These are phyloP conservation scores for Colletotrichum spinosum DNA, from an alignment of 2,329 filamentous ascomycete genomes.

Conservation along the genomic window DNA sequence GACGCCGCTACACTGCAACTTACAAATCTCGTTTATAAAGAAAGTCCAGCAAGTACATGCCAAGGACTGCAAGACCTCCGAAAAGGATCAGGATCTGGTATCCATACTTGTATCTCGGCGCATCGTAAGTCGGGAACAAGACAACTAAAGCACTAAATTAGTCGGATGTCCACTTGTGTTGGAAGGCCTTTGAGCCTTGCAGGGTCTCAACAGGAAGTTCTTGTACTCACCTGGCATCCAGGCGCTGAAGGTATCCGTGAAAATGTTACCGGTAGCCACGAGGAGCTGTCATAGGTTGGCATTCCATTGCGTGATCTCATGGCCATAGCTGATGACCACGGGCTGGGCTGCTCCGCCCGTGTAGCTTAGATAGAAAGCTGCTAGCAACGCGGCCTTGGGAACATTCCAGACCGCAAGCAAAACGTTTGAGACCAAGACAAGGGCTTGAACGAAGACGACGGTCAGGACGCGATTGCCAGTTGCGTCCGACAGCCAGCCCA, in stretches of 20 bases:
- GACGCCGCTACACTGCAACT: neutral
- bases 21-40: conserved; percentile 15
- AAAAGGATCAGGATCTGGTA: conserved; percentile 49
- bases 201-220: too few relatives aligned
- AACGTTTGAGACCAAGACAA: conserved; percentile 39
- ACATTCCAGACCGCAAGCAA: conserved; percentile 40
- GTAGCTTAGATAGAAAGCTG: conserved; percentile 18
- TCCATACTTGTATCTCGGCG: conserved; percentile 48
- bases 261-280: conserved; percentile 19
- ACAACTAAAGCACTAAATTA: conserved; percentile 38
- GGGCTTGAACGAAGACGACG: conserved; percentile 28
- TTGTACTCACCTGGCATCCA: conserved; percentile 14
- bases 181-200: neutral
- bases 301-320: conserved; percentile 22
- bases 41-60: conserved; percentile 12
- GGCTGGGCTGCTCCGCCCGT: conserved; percentile 17
- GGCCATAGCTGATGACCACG: conserved; percentile 20
- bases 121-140: conserved; percentile 48
- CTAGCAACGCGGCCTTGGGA: conserved; percentile 32
- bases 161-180: too few relatives aligned
- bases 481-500: conserved; percentile 18
- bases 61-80: conserved; percentile 43
- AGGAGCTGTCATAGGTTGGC: conserved; percentile 22
- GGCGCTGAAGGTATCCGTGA: conserved; percentile 18
- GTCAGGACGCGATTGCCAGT: neutral